Percentiles rank a stretch among this genome's conserved stretches.
Conservation (phyloP, 371 early-diverging fungal species). For the Rhizomucor pusillus region DNA sequence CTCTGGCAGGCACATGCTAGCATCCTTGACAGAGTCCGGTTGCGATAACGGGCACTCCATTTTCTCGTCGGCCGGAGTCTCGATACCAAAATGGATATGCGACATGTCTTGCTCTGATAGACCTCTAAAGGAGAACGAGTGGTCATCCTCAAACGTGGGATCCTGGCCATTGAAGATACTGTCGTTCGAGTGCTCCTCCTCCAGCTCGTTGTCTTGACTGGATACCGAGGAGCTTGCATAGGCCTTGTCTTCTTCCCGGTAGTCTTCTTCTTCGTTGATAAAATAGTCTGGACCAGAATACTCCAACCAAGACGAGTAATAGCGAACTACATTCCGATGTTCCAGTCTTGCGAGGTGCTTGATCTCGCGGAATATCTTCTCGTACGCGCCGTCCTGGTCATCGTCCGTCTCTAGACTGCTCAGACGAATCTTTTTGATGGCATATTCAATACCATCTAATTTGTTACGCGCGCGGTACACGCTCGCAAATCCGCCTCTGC, state of each 20-base stretch:
- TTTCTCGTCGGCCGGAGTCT: no score
- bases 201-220: conserved; percentile 6
- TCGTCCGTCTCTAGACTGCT: conserved; percentile 31
- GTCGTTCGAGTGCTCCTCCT: neutral
- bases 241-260: neutral
- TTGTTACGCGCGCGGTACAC: conserved; percentile 75
- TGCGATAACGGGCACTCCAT: no score
- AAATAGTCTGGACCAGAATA: conserved; percentile 30
- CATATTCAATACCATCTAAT: conserved; percentile 84
- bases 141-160: conserved; percentile 17
- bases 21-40: no score
- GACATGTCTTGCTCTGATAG: conserved; percentile 7
- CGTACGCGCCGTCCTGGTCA: conserved; percentile 51
- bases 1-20: no score
- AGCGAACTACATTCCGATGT: conserved; percentile 90
- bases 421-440: conserved; percentile 80
- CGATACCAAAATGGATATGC: conserved; percentile 5
- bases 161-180: conserved; percentile 15
- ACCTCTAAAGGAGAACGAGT: neutral
- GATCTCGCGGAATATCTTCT: conserved; percentile 88
- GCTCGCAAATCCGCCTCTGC: conserved; percentile 94
- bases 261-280: conserved; percentile 8
- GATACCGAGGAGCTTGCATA: no score
- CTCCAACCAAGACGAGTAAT: conserved; percentile 94
- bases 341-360: conserved; percentile 84